Conservation (phyloP, 805 yeast species). For the Pichia membranifaciens region DNA sequence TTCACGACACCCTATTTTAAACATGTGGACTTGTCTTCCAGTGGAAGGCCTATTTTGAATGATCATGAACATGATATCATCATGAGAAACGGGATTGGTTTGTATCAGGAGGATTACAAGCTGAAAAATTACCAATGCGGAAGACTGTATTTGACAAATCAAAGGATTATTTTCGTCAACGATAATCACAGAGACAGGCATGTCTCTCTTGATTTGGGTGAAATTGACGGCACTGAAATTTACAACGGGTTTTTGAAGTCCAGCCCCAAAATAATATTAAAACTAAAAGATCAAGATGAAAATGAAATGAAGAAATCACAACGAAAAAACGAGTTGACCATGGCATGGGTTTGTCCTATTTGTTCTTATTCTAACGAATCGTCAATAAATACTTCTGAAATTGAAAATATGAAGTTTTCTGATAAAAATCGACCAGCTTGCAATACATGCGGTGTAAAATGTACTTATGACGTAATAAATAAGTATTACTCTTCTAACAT, state of each 20-base stretch:
- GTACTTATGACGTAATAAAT: constrained; percentile 24
- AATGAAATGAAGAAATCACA: background rate
- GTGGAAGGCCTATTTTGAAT: constrained; percentile 28
- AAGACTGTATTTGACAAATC: constrained; percentile 68
- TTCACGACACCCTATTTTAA: constrained; percentile 20
- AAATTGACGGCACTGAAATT: constrained; percentile 20
- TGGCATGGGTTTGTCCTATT: constrained; percentile 81
- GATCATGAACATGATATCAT: constrained; percentile 43
- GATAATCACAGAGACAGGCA: constrained; percentile 4
- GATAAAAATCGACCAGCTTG: constrained; percentile 39
- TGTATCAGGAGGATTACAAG: constrained; percentile 73
- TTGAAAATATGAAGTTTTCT: constrained; percentile 10
- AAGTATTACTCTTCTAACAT: constrained; percentile 6
- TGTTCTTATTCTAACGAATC: constrained; percentile 65
- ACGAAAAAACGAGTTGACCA: background rate
- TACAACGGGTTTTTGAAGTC: constrained; percentile 61
- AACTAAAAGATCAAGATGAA: constrained; percentile 10
- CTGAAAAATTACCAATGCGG: constrained; percentile 65
- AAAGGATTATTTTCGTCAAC: constrained; percentile 65
- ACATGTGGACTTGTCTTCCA: constrained; percentile 19
- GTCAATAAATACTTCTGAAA: constrained; percentile 18
- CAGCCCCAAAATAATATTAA: constrained; percentile 63
- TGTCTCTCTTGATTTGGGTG: constrained; percentile 16
- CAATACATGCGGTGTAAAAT: constrained; percentile 56
- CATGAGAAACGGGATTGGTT: constrained; percentile 55